Base-by-base conservation (phyloP, 1,284 basidiomycete species). In the Tremellales sp. region DNA sequence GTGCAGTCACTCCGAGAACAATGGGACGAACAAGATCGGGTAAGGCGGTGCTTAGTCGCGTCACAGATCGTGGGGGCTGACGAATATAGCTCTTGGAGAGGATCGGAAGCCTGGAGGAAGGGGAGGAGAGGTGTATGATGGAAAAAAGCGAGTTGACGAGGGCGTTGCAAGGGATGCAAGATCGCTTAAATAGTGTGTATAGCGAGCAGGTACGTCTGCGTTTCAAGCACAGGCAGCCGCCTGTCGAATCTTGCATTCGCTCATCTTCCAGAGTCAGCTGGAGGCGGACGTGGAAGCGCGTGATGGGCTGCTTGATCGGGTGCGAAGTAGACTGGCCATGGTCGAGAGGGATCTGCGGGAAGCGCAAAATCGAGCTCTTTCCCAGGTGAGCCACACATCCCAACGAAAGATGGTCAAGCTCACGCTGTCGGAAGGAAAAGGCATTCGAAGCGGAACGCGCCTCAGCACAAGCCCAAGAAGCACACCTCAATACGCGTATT, bases 391-490 rank as follows among this genome's bases (percentile, higher is more conserved):
- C n/a, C n/a, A n/a, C n/a, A 41, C 25, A 8, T 37, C 10, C 17
- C 31, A 40, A 24, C 41, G 12, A 11, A 27, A 31, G 36, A n/a
- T 33, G 36, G 33, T 45, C 42, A 5, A 39, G 15, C 21, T n/a
- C 15, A 13, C 17, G 37, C 31, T 29, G 17, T 36, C 48, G 12
- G 1, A 47, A 74, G 73, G 69, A 73, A 45, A 56, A 60, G 40
- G 56, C 62, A 2, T 70, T 74, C 47, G 73, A 73, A 24, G 56
- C 65, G 2, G 71, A 74, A 49, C 52, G 73, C 24, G 51, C 60
- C 45, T 65, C 68, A 3, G 57, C 68, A 26, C 62, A 62, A 45
- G 64, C 64, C 7, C 65, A 68, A 54, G 68, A 72, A 52, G 36
- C 48, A 15, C 65, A 68, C 44, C 53, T 65, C 1, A 61, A 65